These are phyloP conservation scores for Pyropia haitanensis DNA, from an alignment of 23 red algal genomes.

Conservation along the genomic window DNA sequence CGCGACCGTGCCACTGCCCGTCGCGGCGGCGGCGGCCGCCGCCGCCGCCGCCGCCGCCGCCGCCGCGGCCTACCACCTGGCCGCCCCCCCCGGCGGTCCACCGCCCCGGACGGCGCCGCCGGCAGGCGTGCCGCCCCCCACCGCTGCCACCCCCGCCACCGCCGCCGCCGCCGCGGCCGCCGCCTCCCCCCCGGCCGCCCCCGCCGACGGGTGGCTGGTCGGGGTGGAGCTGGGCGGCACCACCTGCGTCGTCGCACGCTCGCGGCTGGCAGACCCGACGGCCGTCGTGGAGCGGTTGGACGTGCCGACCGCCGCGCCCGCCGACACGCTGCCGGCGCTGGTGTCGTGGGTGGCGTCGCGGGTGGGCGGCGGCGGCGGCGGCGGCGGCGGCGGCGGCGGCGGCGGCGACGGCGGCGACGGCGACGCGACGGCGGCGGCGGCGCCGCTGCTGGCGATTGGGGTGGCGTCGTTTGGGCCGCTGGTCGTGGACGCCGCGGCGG, in stretches of 20 bases:
- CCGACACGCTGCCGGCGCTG: conserved; percentile 40
- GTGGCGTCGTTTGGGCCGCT: conserved; percentile 91
- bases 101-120: no score
- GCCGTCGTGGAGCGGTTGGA: conserved; percentile 48
- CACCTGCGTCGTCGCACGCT: conserved; percentile 57
- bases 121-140: no score
- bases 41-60: no score
- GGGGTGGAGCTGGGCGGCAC: conserved; percentile 96
- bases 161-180: no score
- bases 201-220: conserved; percentile 9
- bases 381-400: no score
- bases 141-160: no score
- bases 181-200: no score
- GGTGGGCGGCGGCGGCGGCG: neutral
- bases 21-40: no score
- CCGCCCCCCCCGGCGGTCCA: no score
- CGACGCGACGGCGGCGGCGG: neutral
- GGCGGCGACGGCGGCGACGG: neutral
- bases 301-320: conserved; percentile 70
- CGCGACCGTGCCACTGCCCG: no score
- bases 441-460: conserved; percentile 67
- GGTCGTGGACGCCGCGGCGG: conserved; percentile 20
- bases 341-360: conserved; percentile 46
- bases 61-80: no score
- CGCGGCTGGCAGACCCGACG: conserved; percentile 32